These are phyloP conservation scores for Mortierella sp. DNA, from an alignment of 371 early-diverging fungal genomes.

Conservation along the genomic window DNA sequence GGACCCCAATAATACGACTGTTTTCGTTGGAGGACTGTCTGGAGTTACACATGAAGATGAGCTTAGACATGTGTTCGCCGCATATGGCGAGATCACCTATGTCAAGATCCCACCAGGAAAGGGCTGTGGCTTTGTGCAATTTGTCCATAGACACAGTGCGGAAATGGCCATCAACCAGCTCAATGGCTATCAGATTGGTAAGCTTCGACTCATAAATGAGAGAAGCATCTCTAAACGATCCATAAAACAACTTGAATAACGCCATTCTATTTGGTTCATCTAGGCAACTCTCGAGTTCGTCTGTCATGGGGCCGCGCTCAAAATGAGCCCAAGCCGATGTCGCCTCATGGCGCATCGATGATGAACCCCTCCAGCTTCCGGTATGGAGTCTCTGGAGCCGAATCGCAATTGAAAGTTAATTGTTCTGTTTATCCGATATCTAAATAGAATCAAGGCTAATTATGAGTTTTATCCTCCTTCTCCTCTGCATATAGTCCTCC, in stretches of 20 bases:
- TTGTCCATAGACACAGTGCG: conserved; percentile 82
- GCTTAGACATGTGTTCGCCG: conserved; percentile 78
- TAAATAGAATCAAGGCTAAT: neutral
- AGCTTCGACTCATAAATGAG: neutral
- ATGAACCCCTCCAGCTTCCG: conserved; percentile 41
- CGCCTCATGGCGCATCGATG: conserved; percentile 40
- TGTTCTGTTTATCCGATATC: neutral
- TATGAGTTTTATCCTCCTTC: neutral
- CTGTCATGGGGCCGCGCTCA: conserved; percentile 95
- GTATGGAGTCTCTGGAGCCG: conserved; percentile 9
- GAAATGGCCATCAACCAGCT: conserved; percentile 90
- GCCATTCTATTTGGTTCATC: neutral
- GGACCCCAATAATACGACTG: conserved; percentile 94
- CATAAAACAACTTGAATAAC: conserved; percentile 6
- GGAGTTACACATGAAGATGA: conserved; percentile 88
- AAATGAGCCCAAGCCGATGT: conserved; percentile 60
- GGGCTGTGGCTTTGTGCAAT: conserved; percentile 96
- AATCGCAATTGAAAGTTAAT: neutral
- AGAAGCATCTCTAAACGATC: neutral
- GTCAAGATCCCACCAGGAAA: conserved; percentile 94
- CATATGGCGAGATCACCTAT: conserved; percentile 90
- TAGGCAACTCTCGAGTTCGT: conserved; percentile 82
- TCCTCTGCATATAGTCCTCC: conserved; percentile 20
- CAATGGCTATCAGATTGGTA: conserved; percentile 87
- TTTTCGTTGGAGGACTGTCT: conserved; percentile 94